Base-by-base conservation (phyloP, 1,139 yeast genomes). In the Geotrichum australiense region DNA sequence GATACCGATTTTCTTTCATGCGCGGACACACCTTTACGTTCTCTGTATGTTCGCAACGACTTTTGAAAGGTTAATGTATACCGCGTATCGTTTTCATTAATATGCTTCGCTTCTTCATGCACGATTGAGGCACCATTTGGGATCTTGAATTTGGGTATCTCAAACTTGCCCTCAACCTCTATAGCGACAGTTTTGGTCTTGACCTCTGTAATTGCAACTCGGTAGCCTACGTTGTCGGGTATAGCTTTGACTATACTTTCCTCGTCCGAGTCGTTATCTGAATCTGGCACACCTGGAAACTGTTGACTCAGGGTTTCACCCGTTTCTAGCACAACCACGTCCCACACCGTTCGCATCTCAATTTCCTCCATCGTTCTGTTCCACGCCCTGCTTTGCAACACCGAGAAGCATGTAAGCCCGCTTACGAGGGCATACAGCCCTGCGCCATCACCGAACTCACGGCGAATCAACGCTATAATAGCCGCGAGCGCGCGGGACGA, bases 321-420 rank as follows among this genome's bases (percentile, higher is more conserved):
- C 1, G 55, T 51, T 20, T 59, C 63, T 6, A 59, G 48, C 5
- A 59, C 62, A 3, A 58, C 58, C 14, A 59, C 64, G 37, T 60
- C 63, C 64, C 64, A 61, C 8, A 61, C 43, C 15, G 54, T 53
- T 18, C 52, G 49, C 47, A 50, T 47, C 35, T 56, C 58, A 22
- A 53, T 52, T 14, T 48, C 51, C 29, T 52, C 53, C 7, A 50
- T 44, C 3, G 59, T 53, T 2, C 55, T 43, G n/a, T 55, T 50
- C 56, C 57, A 54, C 7, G 52, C 52, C 3, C 58, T 51, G 2
- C 57, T 46, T 46, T 61, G 64, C 15, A 61, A 47, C 23, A 60
- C 51, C 7, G 62, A 53, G 35, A 59, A 59, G 36, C 57, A 54
- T 7, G 57, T 51, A 16, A 59, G 45, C 1, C 61, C 61, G 5